Conservation (phyloP, 768 basidiomycete species). For the Xerocomellus intermedius region DNA sequence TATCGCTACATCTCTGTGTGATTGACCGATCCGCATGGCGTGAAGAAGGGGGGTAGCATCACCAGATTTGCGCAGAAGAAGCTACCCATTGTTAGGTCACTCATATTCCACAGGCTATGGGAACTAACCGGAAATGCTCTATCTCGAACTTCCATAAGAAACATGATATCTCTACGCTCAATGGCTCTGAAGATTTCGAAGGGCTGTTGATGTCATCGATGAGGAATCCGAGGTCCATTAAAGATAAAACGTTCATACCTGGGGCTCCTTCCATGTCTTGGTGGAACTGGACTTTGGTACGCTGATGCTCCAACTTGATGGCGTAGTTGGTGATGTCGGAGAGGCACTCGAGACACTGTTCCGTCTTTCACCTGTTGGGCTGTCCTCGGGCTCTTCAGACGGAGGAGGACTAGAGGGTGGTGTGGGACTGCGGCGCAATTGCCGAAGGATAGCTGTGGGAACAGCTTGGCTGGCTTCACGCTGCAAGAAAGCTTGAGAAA, state of each 20-base stretch:
- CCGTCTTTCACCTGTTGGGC: constrained; percentile 6
- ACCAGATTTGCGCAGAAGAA: constrained; percentile 82
- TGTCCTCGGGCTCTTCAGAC: constrained; percentile 21
- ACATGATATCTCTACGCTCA: constrained; percentile 79
- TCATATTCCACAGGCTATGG: background rate
- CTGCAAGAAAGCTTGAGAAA: constrained; percentile 57
- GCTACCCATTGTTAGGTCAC: constrained; percentile 35
- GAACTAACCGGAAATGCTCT: constrained; percentile 70
- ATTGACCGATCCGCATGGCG: constrained; percentile 77
- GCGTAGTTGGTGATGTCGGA: constrained; percentile 20
- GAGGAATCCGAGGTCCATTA: background rate
- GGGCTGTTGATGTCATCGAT: constrained; percentile 33
- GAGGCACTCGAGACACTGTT: constrained; percentile 21
- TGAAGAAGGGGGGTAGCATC: constrained; percentile 88
- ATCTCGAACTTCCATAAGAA: constrained; percentile 82
- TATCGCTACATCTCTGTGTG: constrained; percentile 82
- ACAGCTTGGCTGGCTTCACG: constrained; percentile 66
- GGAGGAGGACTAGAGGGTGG: constrained; percentile 29
- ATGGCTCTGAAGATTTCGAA: constrained; percentile 80
- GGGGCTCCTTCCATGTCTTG: constrained; percentile 50
- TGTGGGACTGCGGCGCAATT: constrained; percentile 48
- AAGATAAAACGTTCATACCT: constrained; percentile 35
- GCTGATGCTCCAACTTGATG: constrained; percentile 14
- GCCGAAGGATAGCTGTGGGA: constrained; percentile 55
- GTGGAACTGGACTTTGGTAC: constrained; percentile 11